A percentile compares a stretch with the other conserved stretches of the same genome.
These are phyloP conservation scores for Marasmius tenuissimus DNA, from an alignment of 1,284 basidiomycete species.

Conservation along the genomic window DNA sequence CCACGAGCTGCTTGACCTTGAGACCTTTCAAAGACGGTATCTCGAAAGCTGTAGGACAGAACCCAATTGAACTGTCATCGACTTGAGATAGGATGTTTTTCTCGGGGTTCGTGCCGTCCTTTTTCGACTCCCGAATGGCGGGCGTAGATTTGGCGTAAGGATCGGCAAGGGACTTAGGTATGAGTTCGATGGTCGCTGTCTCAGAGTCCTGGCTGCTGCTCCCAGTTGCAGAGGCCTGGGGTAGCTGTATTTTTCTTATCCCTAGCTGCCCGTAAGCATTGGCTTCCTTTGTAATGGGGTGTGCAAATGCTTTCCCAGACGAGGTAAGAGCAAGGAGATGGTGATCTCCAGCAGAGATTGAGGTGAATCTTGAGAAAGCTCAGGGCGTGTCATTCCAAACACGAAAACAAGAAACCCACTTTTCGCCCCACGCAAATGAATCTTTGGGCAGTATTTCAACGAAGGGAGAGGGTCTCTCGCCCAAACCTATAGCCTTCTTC, in stretches of 20 bases:
- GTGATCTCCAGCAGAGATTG: constrained; percentile 74
- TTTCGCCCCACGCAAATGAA: constrained; percentile 53
- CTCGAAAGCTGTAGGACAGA: constrained; percentile 76
- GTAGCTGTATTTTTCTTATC: constrained; percentile 61
- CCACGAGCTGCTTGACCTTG: constrained; percentile 67
- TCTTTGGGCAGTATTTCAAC: constrained; percentile 49
- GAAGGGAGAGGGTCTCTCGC: constrained; percentile 54
- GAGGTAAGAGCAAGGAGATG: constrained; percentile 88
- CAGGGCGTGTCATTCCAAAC: neutral
- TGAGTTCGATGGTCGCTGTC: constrained; percentile 51
- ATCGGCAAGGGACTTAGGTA: constrained; percentile 56
- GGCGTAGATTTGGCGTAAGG: constrained; percentile 48
- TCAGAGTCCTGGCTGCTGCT: constrained; percentile 14
- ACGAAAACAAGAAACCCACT: constrained; percentile 32
- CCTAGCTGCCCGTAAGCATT: constrained; percentile 90
- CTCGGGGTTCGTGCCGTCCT: constrained; percentile 22
- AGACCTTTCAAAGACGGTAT: constrained; percentile 76
- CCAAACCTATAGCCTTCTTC: constrained; percentile 55
- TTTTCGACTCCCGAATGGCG: constrained; percentile 28
- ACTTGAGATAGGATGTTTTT: constrained; percentile 16
- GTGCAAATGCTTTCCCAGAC: constrained; percentile 77
- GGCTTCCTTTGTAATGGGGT: constrained; percentile 76
- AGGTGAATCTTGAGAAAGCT: constrained; percentile 55
- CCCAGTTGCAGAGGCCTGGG: constrained; percentile 29
- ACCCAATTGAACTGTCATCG: constrained; percentile 60